A percentile compares a stretch with the other conserved stretches of the same genome.
phyloP scores from a whole-genome alignment of 441 rosid species.

The Erysimum cheiri region DNA sequence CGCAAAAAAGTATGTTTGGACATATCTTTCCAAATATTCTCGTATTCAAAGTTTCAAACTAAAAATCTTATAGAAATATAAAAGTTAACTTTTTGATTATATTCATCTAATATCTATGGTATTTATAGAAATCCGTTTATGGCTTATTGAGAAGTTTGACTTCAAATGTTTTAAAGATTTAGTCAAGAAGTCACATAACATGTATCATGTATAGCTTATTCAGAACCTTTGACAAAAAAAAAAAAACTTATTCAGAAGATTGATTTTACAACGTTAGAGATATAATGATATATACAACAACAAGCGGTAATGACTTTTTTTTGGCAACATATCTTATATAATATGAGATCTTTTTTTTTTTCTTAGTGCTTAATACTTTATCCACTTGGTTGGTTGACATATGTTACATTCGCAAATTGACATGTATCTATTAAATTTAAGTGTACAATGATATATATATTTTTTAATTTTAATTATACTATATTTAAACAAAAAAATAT shows the following conservation, averaged over 20 bases:
- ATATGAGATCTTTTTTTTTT: no score
- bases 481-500: no score
- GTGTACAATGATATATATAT: no score
- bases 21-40: constrained; percentile 3
- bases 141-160: background rate
- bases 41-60: background rate
- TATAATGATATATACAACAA: background rate
- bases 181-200: background rate
- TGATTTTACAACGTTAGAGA: background rate
- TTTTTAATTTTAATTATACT: no score
- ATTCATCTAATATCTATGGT: background rate
- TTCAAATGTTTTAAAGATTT: background rate
- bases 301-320: no score
- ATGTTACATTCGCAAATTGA: no score
- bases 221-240: background rate
- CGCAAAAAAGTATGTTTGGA: background rate
- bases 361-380: no score
- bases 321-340: no score
- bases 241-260: background rate
- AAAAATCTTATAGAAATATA: background rate
- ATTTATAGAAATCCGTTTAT: background rate
- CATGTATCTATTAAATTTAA: no score
- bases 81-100: background rate
- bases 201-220: background rate
- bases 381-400: no score